These are phyloP conservation scores for Ceratobasidium theobromae DNA, from an alignment of 1,284 basidiomycete genomes.

Conservation along the genomic window DNA sequence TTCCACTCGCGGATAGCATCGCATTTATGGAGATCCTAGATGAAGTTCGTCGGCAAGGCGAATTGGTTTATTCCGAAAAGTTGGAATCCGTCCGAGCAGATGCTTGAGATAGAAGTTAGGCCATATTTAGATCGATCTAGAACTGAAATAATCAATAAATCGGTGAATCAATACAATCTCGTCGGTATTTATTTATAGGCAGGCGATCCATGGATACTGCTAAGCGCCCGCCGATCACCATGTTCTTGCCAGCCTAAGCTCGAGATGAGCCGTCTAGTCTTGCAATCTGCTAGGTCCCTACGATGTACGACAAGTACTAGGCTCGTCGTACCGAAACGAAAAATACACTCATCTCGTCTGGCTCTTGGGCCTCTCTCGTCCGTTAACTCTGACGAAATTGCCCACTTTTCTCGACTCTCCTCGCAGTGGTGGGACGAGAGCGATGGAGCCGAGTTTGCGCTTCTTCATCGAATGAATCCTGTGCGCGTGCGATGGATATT, in stretches of 20 bases:
- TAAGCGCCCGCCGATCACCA: conserved; percentile 17
- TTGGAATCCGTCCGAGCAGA: conserved; percentile 22
- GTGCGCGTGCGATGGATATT: conserved; percentile 82
- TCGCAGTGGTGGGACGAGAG: conserved; percentile 96
- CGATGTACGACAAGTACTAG: too few relatives aligned
- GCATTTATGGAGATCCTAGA: conserved; percentile 34
- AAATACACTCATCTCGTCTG: background rate
- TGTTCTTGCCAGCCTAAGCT: background rate
- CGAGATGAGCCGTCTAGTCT: conserved; percentile 3
- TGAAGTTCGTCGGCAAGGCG: conserved; percentile 31
- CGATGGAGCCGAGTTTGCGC: conserved; percentile 75
- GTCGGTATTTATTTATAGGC: conserved; percentile 11
- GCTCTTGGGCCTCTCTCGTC: conserved; percentile 40
- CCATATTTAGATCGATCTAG: background rate
- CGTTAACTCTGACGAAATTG: conserved; percentile 81
- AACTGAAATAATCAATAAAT: background rate
- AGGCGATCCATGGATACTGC: background rate
- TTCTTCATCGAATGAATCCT: conserved; percentile 96
- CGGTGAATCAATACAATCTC: background rate
- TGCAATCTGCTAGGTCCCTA: background rate
- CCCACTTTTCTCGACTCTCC: conserved; percentile 89
- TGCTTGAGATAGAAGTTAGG: background rate
- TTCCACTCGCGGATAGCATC: conserved; percentile 27
- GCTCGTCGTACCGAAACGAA: background rate
- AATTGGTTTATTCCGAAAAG: conserved; percentile 24